Base-by-base conservation (phyloP, 306 rosid species). In the Begonia peltatifolia region DNA sequence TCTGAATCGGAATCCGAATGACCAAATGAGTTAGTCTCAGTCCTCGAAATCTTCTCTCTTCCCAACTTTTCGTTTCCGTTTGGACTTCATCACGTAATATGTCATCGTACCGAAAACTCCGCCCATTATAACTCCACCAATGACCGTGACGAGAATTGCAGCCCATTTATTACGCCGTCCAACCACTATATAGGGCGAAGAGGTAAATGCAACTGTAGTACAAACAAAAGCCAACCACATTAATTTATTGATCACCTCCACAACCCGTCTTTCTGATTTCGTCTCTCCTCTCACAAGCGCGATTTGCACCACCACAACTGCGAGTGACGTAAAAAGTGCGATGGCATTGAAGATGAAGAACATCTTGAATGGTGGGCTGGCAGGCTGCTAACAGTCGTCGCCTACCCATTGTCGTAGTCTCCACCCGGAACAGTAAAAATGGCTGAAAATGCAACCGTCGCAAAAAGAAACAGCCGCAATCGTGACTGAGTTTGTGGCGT, bases 151-250 rank as follows among this genome's bases (percentile, higher is more conserved):
- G 50, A 89, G 70, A 46, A 80, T 60, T 9, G 95, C 94, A 57
- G 95, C 93, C 95, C 97, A 84, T 41, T 2, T 0, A 57, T 77
- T 76, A 50, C 47, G 78, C 13, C 95, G 68, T 49, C 97, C 97
- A 53, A 76, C 74, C 4, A 84, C 83, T 55, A 84, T 89, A 60
- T 82, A 84, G 55, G 97, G 64, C 12, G 95, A 74, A 11, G 97
- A 63, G 17, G 76, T 56, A 66, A 80, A 89, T 2, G 97, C 78
- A 55, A 84, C 61, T 1, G 95, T 63, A 46, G 90, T 84, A 62
- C 80, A 66, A 2, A 79, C 79, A 35, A 93, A 76, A 61, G 97
- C 97, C 59, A 89, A 60, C 95, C 95, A 84, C 97, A 89, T 82
- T 76, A 83, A 51, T 81, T 89, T 89, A 47, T 89, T 89, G 61